These are phyloP conservation scores for Termitomyces sp. DNA, from an alignment of 768 basidiomycete genomes.

Conservation along the genomic window DNA sequence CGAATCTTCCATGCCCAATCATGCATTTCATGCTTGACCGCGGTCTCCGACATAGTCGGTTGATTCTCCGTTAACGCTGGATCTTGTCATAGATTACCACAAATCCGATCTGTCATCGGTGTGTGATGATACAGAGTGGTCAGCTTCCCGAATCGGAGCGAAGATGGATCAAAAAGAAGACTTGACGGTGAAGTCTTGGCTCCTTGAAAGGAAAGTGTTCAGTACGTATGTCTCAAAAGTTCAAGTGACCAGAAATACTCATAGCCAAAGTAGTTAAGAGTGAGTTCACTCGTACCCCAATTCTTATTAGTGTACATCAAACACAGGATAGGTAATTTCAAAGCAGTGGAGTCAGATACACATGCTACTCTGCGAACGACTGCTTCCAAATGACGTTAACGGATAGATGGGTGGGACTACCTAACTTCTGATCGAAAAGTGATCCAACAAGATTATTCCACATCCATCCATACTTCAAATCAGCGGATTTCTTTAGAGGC, in stretches of 20 bases:
- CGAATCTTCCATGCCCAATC: no score
- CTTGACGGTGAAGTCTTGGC: background rate
- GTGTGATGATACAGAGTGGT: background rate
- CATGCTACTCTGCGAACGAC: background rate
- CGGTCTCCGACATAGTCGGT: background rate
- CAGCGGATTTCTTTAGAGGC: background rate
- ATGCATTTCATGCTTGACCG: slow-evolving; percentile 1
- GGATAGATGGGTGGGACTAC: background rate
- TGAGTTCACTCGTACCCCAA: background rate
- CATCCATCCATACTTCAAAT: background rate
- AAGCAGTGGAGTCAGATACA: background rate
- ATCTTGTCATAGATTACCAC: background rate
- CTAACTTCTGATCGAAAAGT: background rate
- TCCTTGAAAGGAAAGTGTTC: background rate
- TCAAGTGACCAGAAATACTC: background rate
- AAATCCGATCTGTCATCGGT: background rate
- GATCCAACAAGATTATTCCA: background rate
- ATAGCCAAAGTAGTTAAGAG: no score
- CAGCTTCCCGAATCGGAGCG: background rate
- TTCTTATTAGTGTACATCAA: background rate
- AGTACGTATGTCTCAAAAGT: background rate
- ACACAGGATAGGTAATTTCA: background rate
- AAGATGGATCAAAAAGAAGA: background rate
- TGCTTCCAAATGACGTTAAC: background rate
- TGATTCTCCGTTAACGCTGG: background rate